Evolutionary conservation across 1,284 basidiomycete species (phyloP), one percentile per base, ranked within the genome.

Genomic region (Microbotryomycetes sp.): DNA sequence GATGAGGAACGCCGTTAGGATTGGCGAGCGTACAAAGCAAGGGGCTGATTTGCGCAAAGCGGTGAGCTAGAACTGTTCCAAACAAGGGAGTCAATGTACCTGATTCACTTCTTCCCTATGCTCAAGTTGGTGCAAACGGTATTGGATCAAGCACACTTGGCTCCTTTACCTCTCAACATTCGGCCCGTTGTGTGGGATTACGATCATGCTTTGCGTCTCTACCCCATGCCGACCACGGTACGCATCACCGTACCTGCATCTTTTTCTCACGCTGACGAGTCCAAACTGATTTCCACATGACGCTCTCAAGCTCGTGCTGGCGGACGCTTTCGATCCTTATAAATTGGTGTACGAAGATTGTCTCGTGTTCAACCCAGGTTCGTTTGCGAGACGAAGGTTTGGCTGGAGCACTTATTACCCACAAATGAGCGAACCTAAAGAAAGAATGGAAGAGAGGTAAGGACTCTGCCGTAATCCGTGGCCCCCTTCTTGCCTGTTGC

Each of bases 271-370:
- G 24, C 41, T 41, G 13, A 1, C 62, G n/a, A 68, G 69, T 53
- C 53, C 54, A 18, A 54, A 45, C 30, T 50, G 49, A 26, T 31
- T 47, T 41, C 11, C 35, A 18, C 46, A 29, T 60, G 30, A 49
- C 29, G 52, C 41, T 56, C 46, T 51, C 13, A 70, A 94, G 91
- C 80, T 97, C 24, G 82, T 98, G n/a, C 81, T 99, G 13, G 96
- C 96, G 1, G 96, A 99, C 77, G 91, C 88, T 75, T 97, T 96
- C 74, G 93, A 97, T 73, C 83, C 89, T 41, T 99, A 90, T 75
- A 91, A 96, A 71, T 81, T 97, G 68, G 98, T 93, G 1, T 99
- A 99, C 73, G 93, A 94, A 56, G 91, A 91, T 5, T 98, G 96
- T 73, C 94, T 97, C 76, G 96, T 98, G 29, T 92, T 98, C 80